Conservation (phyloP, 495 filamentous ascomycete species). For the Hypoxylon crocopeplum region DNA sequence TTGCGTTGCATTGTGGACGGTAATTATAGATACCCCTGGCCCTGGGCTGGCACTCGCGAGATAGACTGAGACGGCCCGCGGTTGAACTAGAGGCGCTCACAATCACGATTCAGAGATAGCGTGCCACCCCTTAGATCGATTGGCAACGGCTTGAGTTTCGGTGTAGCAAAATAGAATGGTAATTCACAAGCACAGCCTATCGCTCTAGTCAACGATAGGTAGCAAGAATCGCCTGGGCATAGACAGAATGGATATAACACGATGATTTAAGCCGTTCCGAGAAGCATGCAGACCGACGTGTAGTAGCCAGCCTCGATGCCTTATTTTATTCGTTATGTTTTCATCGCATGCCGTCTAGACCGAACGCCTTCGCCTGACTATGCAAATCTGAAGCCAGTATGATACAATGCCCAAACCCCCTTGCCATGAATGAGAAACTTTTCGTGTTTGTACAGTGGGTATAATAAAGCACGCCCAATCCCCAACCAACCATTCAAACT, state of each 20-base stretch:
- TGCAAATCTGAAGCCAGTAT: conserved; percentile 13
- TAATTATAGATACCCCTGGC: conserved; percentile 14
- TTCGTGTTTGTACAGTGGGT: neutral
- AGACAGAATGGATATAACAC: conserved; percentile 22
- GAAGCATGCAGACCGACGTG: too few relatives aligned
- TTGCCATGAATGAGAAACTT: neutral
- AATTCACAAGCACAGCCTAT: conserved; percentile 1
- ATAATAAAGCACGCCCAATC: too few relatives aligned
- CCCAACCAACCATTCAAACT: neutral
- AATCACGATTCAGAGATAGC: neutral
- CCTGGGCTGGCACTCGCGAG: neutral
- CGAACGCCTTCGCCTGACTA: conserved; percentile 4
- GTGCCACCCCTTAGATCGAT: too few relatives aligned
- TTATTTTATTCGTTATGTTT: conserved; percentile 5
- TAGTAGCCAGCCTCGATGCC: too few relatives aligned
- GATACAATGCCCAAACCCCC: conserved; percentile 1
- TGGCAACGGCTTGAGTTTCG: neutral
- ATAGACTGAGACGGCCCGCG: neutral
- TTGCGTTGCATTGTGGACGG: conserved; percentile 6
- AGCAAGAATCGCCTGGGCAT: neutral
- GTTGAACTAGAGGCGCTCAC: neutral
- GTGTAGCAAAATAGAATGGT: neutral
- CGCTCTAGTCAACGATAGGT: neutral
- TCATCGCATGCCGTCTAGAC: neutral
- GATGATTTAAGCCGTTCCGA: conserved; percentile 10